Evolutionary conservation across 2,329 filamentous ascomycete genomes (phyloP), one percentile per base, ranked within the genome.

Genomic region (Verticillium isaacii): DNA sequence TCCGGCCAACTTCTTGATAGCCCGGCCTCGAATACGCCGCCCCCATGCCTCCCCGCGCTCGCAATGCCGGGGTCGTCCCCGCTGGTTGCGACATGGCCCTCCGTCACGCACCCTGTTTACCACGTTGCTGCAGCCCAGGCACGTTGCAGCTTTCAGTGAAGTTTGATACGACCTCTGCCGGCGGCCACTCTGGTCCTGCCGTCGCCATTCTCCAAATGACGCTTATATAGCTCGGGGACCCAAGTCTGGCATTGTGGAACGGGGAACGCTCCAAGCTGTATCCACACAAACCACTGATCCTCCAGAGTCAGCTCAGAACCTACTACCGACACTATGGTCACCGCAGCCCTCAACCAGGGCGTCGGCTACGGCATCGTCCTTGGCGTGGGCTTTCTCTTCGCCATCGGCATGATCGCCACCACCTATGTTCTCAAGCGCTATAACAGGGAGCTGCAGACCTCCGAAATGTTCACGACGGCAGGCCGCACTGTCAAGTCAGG

Each of bases 381-480:
- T 37, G 90, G 90, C 19, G 75, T 93, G 17, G 90, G 91, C 23
- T 86, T 90, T 68, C 82, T 85, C 32, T 93, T 93, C 75, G 88
- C 90, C 45, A 77, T 93, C 62, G 86, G 88, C 64, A 91, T 91
- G 89, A 90, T 90, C 69, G 76, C 85, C 60, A 88, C 88, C n/a
- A 91, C 88, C 1, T 89, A 88, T 74, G 82, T 89, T 32, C 77
- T 91, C 62, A 89, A 88, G 70, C 79, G 86, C 71, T 85, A 76
- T 68, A 78, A 77, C 67, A 73, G 75, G 58, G 92, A 95, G 73
- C 80, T 93, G 3, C 92, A 96, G 74, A 97, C 93, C 0, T 91
- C 89, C 1, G 91, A 94, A 75, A 92, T 91, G 83, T 94, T 94
- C 79, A 91, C 84, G 63, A 93, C 91, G 0, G 91, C 91, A 60